Percentiles rank a stretch among this genome's conserved stretches.
Evolutionary conservation across 192 early-diverging fungal genomes (phyloP).

Genomic region (Entomortierella chlamydospora): DNA sequence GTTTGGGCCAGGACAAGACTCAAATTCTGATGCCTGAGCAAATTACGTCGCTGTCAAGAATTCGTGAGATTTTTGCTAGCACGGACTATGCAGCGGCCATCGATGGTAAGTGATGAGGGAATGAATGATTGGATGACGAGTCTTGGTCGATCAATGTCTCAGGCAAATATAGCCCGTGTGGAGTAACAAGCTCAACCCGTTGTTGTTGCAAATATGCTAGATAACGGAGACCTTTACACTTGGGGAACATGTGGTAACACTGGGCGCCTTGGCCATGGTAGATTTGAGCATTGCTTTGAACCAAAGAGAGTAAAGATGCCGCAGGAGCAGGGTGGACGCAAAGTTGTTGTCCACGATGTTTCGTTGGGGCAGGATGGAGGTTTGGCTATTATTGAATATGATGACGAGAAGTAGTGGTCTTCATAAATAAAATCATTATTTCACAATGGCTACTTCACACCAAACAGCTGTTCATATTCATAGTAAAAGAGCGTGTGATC

Average conservation of each 20-base stretch:
- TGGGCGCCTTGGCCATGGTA: slow-evolving; percentile 47
- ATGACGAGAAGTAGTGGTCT: slow-evolving; percentile 1
- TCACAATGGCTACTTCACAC: too few species aligned
- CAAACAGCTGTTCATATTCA: too few species aligned
- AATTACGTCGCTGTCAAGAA: slow-evolving; percentile 50
- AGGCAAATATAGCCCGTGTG: too few species aligned
- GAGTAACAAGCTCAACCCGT: not conserved
- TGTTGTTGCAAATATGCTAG: slow-evolving; percentile 4
- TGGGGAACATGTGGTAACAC: slow-evolving; percentile 49
- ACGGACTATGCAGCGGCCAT: slow-evolving; percentile 72
- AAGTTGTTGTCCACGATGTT: slow-evolving; percentile 31
- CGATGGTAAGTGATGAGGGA: slow-evolving; percentile 50
- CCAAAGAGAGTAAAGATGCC: slow-evolving; percentile 36
- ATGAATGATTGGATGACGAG: too few species aligned
- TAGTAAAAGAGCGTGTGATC: too few species aligned
- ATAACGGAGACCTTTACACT: slow-evolving; percentile 40
- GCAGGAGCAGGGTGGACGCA: slow-evolving; percentile 19
- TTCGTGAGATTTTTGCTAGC: slow-evolving; percentile 65
- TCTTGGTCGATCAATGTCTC: too few species aligned
- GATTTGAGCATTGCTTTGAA: slow-evolving; percentile 33
- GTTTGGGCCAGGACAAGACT: slow-evolving; percentile 57
- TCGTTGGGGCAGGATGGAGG: slow-evolving; percentile 44
- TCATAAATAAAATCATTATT: too few species aligned
- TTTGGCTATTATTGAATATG: slow-evolving; percentile 36
- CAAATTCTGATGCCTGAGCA: slow-evolving; percentile 60